Base-by-base conservation (phyloP, 1,284 basidiomycete species). In the Rugosomyces carneus region DNA sequence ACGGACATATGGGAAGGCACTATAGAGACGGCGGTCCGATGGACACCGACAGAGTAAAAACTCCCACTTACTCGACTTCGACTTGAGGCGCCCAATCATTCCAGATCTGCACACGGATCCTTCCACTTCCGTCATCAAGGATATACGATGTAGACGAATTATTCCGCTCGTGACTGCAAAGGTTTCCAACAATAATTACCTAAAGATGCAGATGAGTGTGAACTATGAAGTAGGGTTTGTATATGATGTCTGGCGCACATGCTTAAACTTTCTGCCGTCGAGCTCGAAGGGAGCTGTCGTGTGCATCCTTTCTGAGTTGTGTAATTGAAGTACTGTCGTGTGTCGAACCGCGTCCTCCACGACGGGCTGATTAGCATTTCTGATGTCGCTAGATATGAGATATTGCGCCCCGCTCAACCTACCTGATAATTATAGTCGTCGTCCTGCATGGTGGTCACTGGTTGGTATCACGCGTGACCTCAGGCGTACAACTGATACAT, bases 81-180 rank as follows among this genome's bases (percentile, higher is more conserved):
- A 45, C 40, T 53, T 62, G 68, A 13, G 69, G 69, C 1, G 72
- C 71, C 24, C 73, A 69, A 13, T 27, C 31, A 5, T 53, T 48
- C 53, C 52, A 53, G 8, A 47, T 37, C 8, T 45, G 42, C 5
- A 57, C 59, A 27, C 50, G 57, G 16, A 66, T 60, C 37, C 50
- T 58, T 5, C 63, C 64, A 5, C 62, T 60, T 23, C 62, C 64
- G 49, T 68, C 66, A 39, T 63, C 60, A 7, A 68, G 51, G 7
- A 40, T 45, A 37, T 60, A 63, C 1, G 49, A 49, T 23, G 55
- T 45, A 36, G 44, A 45, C 15, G 42, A 45, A 40, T 37, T 13
- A 40, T 21, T 5, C 16, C 16, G 7, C 40, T 31, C 40, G 18
- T 53, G 40, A 8, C 29, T 40, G 32, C 45, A 54, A 31, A 65